These are phyloP conservation scores for Penicillium canariense DNA, from an alignment of 495 filamentous ascomycete genomes.

Conservation along the genomic window DNA sequence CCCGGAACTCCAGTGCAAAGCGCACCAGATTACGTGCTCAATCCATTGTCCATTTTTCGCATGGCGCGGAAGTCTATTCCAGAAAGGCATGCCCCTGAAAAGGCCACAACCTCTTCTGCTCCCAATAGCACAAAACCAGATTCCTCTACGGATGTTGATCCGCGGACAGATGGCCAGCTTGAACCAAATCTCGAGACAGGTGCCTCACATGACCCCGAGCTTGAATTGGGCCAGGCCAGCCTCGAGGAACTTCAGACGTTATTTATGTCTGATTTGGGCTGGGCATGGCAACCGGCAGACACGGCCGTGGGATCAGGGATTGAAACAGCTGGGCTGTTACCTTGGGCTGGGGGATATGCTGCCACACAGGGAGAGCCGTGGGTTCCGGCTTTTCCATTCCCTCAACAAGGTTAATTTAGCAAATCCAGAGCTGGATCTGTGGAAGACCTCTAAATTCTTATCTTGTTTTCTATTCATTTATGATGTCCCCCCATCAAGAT, in stretches of 20 bases:
- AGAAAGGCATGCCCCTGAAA: constrained; percentile 33
- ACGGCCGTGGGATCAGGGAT: constrained; percentile 31
- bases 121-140: constrained; percentile 17
- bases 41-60: constrained; percentile 32
- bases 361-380: constrained; percentile 23
- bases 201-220: neutral
- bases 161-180: neutral
- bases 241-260: constrained; percentile 29
- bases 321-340: constrained; percentile 25
- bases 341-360: constrained; percentile 31
- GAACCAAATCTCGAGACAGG: neutral
- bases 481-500: no score
- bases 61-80: constrained; percentile 33
- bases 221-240: constrained; percentile 16
- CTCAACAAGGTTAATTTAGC: constrained; percentile 15
- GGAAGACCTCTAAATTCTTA: neutral
- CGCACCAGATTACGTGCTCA: constrained; percentile 34
- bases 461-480: no score
- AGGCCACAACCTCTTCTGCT: constrained; percentile 15
- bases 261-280: constrained; percentile 35
- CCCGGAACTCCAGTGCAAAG: constrained; percentile 28
- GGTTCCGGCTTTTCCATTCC: constrained; percentile 31
- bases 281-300: constrained; percentile 36
- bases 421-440: neutral
- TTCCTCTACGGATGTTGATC: constrained; percentile 7